Conservation (phyloP, 345 rosid species). For the Melastoma malabathricum region DNA sequence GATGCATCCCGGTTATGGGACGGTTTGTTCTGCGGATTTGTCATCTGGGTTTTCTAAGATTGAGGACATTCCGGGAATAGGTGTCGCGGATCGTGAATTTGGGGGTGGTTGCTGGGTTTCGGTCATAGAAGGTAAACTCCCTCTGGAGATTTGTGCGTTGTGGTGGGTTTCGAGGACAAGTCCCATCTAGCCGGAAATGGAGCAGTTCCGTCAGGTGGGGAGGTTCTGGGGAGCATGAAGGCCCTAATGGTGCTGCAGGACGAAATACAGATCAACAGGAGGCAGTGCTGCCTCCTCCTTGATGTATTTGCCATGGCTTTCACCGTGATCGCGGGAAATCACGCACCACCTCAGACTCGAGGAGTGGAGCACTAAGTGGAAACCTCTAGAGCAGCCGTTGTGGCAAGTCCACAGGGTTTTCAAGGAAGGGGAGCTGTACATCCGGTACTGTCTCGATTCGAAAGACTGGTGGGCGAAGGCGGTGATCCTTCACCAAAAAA, state of each 20-base stretch:
- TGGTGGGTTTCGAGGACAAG: too few species aligned
- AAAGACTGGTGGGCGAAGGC: conserved; percentile 87
- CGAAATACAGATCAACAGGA: conserved; percentile 54
- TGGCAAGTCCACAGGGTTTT: conserved; percentile 61
- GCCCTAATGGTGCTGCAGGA: conserved; percentile 82
- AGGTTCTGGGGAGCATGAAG: conserved; percentile 75
- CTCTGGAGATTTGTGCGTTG: too few species aligned
- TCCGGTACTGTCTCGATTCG: conserved; percentile 49
- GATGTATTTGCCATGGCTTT: conserved; percentile 52
- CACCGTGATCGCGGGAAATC: conserved; percentile 49
- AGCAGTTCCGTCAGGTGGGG: conserved; percentile 87
- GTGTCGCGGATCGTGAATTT: too few species aligned
- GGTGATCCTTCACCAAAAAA: conserved; percentile 59
- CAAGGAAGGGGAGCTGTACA: conserved; percentile 73
- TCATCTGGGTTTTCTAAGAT: too few species aligned
- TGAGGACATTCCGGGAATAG: too few species aligned
- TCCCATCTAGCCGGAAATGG: conserved; percentile 22
- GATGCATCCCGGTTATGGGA: too few species aligned
- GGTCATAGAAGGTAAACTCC: too few species aligned
- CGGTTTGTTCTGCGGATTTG: too few species aligned
- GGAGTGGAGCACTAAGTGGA: conserved; percentile 81
- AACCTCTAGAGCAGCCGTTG: conserved; percentile 64
- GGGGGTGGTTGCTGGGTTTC: too few species aligned
- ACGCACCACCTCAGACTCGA: conserved; percentile 57
- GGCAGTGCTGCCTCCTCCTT: conserved; percentile 59